Evolutionary conservation across 192 early-diverging fungal genomes (phyloP).

Genomic region (Linnemannia elongata): DNA sequence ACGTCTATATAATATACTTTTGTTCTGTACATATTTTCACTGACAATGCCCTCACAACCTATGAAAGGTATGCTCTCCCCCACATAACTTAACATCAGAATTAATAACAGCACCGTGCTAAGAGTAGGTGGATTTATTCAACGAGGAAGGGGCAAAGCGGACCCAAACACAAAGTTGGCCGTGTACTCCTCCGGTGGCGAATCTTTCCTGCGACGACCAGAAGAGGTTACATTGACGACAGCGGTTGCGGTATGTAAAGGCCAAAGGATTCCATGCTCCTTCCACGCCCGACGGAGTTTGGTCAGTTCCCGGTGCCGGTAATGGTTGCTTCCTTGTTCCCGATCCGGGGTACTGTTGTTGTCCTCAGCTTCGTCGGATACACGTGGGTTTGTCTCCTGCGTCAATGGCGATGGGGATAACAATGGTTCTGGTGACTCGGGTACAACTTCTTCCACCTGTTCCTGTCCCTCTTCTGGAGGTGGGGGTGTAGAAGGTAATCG

Average conservation of each 20-base stretch:
- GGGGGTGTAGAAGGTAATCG: neutral
- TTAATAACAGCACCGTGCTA: too few species aligned
- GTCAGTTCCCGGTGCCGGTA: neutral
- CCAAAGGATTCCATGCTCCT: neutral
- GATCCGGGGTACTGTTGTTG: neutral
- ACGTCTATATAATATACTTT: too few species aligned
- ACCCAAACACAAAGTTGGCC: neutral
- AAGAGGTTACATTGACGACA: neutral
- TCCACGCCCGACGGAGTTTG: neutral
- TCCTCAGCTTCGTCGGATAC: neutral
- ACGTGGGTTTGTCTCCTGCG: neutral
- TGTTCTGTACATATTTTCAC: too few species aligned
- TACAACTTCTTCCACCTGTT: neutral
- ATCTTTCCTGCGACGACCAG: neutral
- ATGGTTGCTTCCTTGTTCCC: neutral
- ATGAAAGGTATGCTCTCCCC: too few species aligned
- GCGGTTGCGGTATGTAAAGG: neutral
- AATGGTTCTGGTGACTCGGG: neutral
- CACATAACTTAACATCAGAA: too few species aligned
- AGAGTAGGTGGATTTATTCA: neutral
- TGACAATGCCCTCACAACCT: too few species aligned
- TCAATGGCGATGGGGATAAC: neutral
- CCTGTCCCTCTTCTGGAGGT: neutral
- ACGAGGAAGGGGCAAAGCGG: neutral
- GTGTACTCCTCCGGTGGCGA: neutral